Base-by-base conservation (phyloP, 129 eudicot genomes). In the Smallanthus sonchifolius region DNA sequence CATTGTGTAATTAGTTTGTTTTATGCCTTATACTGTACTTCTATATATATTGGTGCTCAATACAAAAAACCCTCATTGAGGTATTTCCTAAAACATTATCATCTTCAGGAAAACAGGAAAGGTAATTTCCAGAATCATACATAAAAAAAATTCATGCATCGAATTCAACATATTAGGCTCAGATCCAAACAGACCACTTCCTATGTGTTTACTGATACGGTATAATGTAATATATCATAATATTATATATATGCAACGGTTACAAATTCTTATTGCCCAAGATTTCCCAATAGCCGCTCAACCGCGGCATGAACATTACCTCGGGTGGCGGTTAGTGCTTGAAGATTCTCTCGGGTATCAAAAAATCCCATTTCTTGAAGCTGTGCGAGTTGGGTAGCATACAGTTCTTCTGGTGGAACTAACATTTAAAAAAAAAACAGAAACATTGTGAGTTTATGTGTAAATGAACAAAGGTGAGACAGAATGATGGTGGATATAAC, bases 331-430 rank as follows among this genome's bases (percentile, higher is more conserved):
- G 85, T 69, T 72, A 92, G 91, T 11, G 94, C 97, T 67, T 81
- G 84, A 42, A 92, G 82, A 73, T 89, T 92, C 82, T 85, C 94
- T 14, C 81, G 78, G 30, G 89, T 82, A 72, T 92, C 93, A 16
- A 82, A 83, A 78, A 92, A 92, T 0, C 97, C 97, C 97, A 92
- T 89, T 78, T 92, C 96, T 64, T 87, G 97, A 59, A 89, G 88
- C 82, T 85, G 94, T 3, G 86, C 48, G 0, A 89, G 87, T 65
- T 92, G 97, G 15, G 87, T 78, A 13, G 97, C 97, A 75, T 92
- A 92, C 24, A 75, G 89, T 82, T 89, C 93, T 39, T 89, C 97
- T 2, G 93, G 93, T 30, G 93, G 89, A 79, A 85, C 97, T 89
- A 55, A 34, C 32, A 72, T 63, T 16, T 68, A 17, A 47, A 13